These are phyloP conservation scores for Acrocalymma vagum DNA, from an alignment of 2,329 filamentous ascomycete genomes.

Conservation along the genomic window DNA sequence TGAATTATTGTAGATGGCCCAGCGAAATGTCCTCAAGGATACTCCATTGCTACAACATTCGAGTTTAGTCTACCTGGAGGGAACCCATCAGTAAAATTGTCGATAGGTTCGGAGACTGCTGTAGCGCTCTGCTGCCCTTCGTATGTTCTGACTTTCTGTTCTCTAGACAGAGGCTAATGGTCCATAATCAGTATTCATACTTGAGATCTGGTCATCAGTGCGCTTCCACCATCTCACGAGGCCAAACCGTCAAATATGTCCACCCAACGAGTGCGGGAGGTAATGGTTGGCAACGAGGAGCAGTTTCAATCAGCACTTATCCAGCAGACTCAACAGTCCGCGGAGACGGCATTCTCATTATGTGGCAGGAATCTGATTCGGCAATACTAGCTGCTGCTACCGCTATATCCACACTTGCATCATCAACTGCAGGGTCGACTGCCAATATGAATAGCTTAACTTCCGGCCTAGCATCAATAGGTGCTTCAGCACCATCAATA, in stretches of 20 bases:
- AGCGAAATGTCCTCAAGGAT: conserved; percentile 2
- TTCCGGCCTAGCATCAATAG: too few relatives aligned
- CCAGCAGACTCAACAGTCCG: not conserved
- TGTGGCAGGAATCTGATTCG: conserved; percentile 5
- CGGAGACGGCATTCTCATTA: conserved; percentile 2
- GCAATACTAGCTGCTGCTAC: not conserved
- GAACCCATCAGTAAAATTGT: not conserved
- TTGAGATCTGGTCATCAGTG: not conserved
- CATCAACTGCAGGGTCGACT: too few relatives aligned
- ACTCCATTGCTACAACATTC: not conserved
- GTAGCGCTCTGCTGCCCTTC: conserved; percentile 1
- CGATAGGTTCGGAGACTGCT: not conserved
- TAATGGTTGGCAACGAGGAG: not conserved
- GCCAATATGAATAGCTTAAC: too few relatives aligned
- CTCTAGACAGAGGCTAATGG: too few relatives aligned
- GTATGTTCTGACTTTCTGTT: too few relatives aligned
- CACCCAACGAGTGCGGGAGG: not conserved
- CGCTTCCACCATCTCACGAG: not conserved
- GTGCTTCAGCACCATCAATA: too few relatives aligned
- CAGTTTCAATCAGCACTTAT: not conserved
- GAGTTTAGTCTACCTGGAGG: not conserved
- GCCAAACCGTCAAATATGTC: not conserved
- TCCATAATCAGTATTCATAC: not conserved
- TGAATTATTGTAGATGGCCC: conserved; percentile 7
- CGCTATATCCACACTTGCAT: not conserved